A percentile compares a stretch with the other conserved stretches of the same genome.
These are phyloP conservation scores for Coemansia interrupta DNA, from an alignment of 192 early-diverging fungal genomes.

Conservation along the genomic window DNA sequence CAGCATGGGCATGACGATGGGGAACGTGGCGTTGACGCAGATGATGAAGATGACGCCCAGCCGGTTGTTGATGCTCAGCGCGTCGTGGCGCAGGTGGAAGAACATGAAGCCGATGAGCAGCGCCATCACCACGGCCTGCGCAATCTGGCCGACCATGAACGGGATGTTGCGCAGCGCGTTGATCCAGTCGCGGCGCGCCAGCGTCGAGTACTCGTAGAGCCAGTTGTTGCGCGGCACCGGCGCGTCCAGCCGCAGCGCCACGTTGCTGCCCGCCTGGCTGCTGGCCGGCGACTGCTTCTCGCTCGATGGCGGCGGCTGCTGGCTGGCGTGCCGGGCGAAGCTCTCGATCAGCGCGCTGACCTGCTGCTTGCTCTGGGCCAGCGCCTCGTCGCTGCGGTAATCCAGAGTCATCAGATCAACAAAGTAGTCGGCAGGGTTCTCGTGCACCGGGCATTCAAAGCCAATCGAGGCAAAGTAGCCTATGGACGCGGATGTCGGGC, in stretches of 20 bases:
- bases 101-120: constrained; percentile 60
- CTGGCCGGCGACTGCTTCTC: neutral
- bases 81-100: constrained; percentile 46
- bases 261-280: neutral
- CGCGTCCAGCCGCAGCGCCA: neutral
- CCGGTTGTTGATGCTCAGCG: constrained; percentile 46
- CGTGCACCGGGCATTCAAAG: constrained; percentile 61
- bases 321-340: constrained; percentile 18
- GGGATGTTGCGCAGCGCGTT: constrained; percentile 41
- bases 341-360: constrained; percentile 31
- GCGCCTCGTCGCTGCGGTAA: constrained; percentile 38
- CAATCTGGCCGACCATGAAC: constrained; percentile 28
- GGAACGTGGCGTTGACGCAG: constrained; percentile 55
- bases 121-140: constrained; percentile 34
- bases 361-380: constrained; percentile 29
- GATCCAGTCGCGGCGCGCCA: constrained; percentile 50
- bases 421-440: constrained; percentile 72
- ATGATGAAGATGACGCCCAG: constrained; percentile 49
- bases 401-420: constrained; percentile 62
- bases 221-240: constrained; percentile 27
- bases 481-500: constrained; percentile 40
- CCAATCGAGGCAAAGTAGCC: constrained; percentile 54
- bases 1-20: constrained; percentile 55
- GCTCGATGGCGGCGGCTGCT: neutral
- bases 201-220: constrained; percentile 50